Percentiles rank a stretch among this genome's conserved stretches.
These are phyloP conservation scores for Penicillium angulare DNA, from an alignment of 495 filamentous ascomycete species.

Conservation along the genomic window DNA sequence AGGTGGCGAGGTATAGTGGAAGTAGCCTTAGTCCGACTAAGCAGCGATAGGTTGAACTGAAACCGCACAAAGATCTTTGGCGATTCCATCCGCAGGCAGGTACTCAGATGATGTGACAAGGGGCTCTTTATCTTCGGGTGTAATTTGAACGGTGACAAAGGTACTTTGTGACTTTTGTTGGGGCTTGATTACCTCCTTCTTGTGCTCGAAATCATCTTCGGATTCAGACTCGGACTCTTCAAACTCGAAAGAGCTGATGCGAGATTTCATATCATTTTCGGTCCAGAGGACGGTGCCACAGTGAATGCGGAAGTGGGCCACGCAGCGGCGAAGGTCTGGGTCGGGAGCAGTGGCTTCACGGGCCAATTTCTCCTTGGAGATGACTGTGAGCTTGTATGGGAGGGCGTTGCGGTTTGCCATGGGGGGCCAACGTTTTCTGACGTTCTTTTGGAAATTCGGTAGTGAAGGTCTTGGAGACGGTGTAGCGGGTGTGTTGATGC, in stretches of 20 bases:
- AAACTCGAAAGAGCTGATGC: constrained; percentile 44
- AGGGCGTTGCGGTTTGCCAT: constrained; percentile 43
- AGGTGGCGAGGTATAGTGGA: neutral
- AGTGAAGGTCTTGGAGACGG: constrained; percentile 19
- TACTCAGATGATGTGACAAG: constrained; percentile 1
- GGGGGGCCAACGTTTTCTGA: constrained; percentile 43
- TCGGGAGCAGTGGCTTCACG: constrained; percentile 42
- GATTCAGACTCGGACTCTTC: constrained; percentile 39
- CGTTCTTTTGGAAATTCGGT: constrained; percentile 27
- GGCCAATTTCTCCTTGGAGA: constrained; percentile 42
- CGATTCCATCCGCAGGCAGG: constrained; percentile 2
- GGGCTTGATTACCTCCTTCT: neutral
- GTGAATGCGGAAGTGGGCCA: constrained; percentile 42
- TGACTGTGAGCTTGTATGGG: constrained; percentile 42
- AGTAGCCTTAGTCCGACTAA: neutral
- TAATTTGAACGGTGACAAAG: constrained; percentile 9
- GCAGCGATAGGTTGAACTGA: constrained; percentile 15
- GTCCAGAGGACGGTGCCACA: constrained; percentile 39
- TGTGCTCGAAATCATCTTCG: constrained; percentile 6
- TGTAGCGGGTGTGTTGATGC: constrained; percentile 11
- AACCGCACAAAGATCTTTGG: constrained; percentile 20
- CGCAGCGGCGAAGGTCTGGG: constrained; percentile 43
- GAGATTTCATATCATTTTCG: constrained; percentile 42
- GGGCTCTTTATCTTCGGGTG: constrained; percentile 5
- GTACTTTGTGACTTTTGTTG: neutral